Evolutionary conservation across 352 stramenopile genomes (phyloP).

Genomic region (Aphanomyces invadans): DNA sequence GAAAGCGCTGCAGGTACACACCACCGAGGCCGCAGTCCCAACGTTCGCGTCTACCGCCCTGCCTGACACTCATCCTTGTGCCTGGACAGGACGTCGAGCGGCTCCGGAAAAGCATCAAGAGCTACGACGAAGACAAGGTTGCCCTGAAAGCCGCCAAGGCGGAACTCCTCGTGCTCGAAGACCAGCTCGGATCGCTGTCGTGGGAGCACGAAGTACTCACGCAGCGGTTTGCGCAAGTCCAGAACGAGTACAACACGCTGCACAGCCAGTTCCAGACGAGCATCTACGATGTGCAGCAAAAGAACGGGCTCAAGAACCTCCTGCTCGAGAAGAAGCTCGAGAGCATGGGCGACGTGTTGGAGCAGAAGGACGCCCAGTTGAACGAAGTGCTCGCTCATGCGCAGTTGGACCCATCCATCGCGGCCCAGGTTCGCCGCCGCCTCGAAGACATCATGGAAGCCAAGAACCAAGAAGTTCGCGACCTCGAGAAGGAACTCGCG

Average conservation of each 20-base stretch:
- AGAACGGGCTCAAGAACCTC: slow-evolving; percentile 89
- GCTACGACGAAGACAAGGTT: slow-evolving; percentile 67
- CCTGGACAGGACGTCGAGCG: slow-evolving; percentile 64
- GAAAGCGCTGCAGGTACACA: slow-evolving; percentile 46
- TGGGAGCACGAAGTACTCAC: slow-evolving; percentile 93
- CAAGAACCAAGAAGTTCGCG: slow-evolving; percentile 75
- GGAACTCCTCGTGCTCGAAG: slow-evolving; percentile 79
- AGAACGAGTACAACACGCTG: slow-evolving; percentile 85
- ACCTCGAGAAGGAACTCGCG: slow-evolving; percentile 74
- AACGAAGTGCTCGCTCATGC: slow-evolving; percentile 87
- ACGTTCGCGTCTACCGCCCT: no score
- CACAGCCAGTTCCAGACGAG: slow-evolving; percentile 79
- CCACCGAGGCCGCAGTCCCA: no score
- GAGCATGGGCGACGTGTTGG: slow-evolving; percentile 68
- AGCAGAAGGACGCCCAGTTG: slow-evolving; percentile 89
- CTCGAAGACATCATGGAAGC: slow-evolving; percentile 87
- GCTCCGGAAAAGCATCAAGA: slow-evolving; percentile 52
- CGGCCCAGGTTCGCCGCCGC: slow-evolving; percentile 75
- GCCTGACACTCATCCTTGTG: no score
- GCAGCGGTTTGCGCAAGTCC: slow-evolving; percentile 79
- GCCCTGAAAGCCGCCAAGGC: slow-evolving; percentile 56
- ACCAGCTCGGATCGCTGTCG: slow-evolving; percentile 78
- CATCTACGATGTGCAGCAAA: slow-evolving; percentile 91
- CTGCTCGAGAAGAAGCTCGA: slow-evolving; percentile 92
- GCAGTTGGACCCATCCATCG: slow-evolving; percentile 79